These are phyloP conservation scores for Aspergillus ochraceus DNA, from an alignment of 2,329 filamentous ascomycete species.

Conservation along the genomic window DNA sequence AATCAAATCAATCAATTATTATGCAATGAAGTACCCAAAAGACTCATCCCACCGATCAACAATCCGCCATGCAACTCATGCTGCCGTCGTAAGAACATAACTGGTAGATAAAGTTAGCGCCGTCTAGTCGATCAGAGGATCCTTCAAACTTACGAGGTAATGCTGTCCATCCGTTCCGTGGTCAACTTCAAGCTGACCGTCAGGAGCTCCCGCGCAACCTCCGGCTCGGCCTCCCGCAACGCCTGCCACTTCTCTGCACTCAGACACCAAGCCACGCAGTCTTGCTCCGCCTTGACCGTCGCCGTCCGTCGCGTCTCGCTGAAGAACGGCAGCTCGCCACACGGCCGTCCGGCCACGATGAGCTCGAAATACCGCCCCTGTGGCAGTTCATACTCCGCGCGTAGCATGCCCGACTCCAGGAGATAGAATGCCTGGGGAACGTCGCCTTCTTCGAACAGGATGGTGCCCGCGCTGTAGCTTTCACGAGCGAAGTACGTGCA, in stretches of 20 bases:
- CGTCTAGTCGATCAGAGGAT: not conserved
- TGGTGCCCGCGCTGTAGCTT: conserved; percentile 66
- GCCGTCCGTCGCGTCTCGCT: conserved; percentile 84
- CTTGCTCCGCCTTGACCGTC: conserved; percentile 78
- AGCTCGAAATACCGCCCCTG: conserved; percentile 88
- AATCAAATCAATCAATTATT: not conserved
- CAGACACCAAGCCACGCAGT: conserved; percentile 81
- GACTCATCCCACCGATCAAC: not conserved
- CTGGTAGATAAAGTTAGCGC: conserved; percentile 11
- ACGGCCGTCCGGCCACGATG: conserved; percentile 91
- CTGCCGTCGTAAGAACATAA: conserved; percentile 36
- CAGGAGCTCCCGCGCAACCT: conserved; percentile 80
- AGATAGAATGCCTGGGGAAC: conserved; percentile 82
- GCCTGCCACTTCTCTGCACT: conserved; percentile 68
- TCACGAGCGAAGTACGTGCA: conserved; percentile 72
- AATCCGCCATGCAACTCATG: conserved; percentile 17
- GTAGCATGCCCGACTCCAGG: conserved; percentile 81
- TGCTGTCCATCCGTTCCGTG: conserved; percentile 82
- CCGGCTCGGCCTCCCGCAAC: conserved; percentile 70
- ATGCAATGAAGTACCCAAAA: not conserved
- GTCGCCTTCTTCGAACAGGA: conserved; percentile 78
- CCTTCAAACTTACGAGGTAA: conserved; percentile 55
- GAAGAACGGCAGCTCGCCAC: conserved; percentile 95
- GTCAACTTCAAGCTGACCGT: conserved; percentile 89
- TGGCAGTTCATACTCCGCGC: conserved; percentile 86